Conservation (phyloP, 2,329 filamentous ascomycete species). For the Neophaeococcomyces aloes region DNA sequence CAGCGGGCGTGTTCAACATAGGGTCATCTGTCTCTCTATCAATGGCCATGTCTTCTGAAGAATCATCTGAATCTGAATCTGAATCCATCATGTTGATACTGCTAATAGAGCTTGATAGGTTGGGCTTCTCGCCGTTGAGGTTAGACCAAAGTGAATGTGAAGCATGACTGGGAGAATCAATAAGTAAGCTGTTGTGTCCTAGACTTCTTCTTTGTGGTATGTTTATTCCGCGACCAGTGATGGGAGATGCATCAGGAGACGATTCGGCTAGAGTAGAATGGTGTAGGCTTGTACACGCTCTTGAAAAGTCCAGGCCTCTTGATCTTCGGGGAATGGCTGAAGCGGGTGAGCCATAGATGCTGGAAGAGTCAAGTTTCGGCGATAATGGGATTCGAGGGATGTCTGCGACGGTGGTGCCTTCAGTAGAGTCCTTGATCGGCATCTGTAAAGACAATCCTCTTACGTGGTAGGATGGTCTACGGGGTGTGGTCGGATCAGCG, state of each 20-base stretch:
- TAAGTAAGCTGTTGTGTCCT: constrained; percentile 29
- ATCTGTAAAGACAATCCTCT: constrained; percentile 62
- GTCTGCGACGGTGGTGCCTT: constrained; percentile 35
- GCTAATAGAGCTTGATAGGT: constrained; percentile 69
- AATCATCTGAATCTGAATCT: constrained; percentile 63
- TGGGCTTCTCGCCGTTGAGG: constrained; percentile 58
- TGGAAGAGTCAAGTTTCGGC: constrained; percentile 73
- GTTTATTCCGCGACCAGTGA: constrained; percentile 56
- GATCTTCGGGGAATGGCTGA: constrained; percentile 83
- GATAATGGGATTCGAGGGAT: constrained; percentile 60
- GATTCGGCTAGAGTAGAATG: constrained; percentile 89
- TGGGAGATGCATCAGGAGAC: constrained; percentile 81
- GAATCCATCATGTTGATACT: constrained; percentile 70
- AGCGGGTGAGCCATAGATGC: constrained; percentile 75
- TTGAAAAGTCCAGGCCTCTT: constrained; percentile 81
- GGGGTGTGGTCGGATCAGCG: constrained; percentile 58
- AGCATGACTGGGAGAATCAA: constrained; percentile 55
- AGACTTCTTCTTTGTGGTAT: constrained; percentile 46
- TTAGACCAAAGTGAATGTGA: constrained; percentile 58
- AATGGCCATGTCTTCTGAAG: constrained; percentile 45
- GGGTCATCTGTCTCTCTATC: constrained; percentile 66
- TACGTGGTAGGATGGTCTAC: constrained; percentile 51
- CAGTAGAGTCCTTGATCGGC: constrained; percentile 40
- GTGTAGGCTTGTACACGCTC: constrained; percentile 86
- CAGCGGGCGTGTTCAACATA: constrained; percentile 74